Base-by-base conservation (phyloP, 2,329 filamentous ascomycete genomes). In the Epichloe gansuensis region DNA sequence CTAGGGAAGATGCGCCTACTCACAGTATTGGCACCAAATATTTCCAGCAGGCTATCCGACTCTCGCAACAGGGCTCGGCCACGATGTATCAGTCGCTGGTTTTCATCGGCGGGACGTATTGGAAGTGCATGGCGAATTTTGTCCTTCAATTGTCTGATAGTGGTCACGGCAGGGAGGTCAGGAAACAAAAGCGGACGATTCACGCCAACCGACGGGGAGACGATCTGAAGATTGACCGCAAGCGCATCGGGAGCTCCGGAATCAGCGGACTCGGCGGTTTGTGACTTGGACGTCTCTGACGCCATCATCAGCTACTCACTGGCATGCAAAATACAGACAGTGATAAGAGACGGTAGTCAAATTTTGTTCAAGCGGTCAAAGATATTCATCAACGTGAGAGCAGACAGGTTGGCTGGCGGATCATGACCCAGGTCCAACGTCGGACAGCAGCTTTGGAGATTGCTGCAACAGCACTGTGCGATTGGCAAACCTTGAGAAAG, bases 51-150 rank as follows among this genome's bases (percentile, higher is more conserved):
- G 15, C 75, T 81, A 53, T 81, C 77, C 11, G 67, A 66, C 39
- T 82, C 78, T 48, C 73, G 73, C 34, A 70, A 63, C 47, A 84
- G 66, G 46, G 81, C 70, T 38, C 79, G 75, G 1, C 81, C 81
- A 43, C 76, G 72, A 59, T 83, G 75, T 39, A 85, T 84, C 54
- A 85, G 66, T 43, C 81, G 72, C 62, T 83, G 78, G 37, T 75
- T 71, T 37, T 79, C 73, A 55, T 80, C 72, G 15, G 71, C 59
- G 3, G 80, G 79, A 50, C 72, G 75, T 45, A 74, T 63, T 25
- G 71, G 66, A 43, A 83, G 62, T 3, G 64, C 61, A 59, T 79
- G 70, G 35, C 78, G 75, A 54, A 84, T 81, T 61, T 69, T 77
- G 44, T 75, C 73, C 62, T 83, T 83, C 37, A 84, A 66, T 62